Conservation (phyloP, 148 eudicot genomes). For the Chenopodium suecicum region DNA sequence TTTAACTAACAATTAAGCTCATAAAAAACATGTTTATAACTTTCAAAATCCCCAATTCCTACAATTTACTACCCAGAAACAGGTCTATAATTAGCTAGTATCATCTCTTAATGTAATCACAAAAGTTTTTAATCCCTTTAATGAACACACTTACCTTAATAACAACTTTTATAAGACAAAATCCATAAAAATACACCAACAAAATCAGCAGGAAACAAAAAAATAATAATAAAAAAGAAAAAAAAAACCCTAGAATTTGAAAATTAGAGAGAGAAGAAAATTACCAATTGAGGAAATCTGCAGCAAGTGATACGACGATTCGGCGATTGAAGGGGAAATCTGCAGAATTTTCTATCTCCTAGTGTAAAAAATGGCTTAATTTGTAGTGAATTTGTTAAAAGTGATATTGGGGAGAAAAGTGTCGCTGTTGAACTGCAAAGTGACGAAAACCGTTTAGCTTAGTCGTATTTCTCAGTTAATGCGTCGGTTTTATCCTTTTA, state of each 20-base stretch:
- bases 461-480: too few relatives aligned
- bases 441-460: neutral
- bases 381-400: neutral
- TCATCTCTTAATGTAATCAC: neutral
- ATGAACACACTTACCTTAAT: neutral
- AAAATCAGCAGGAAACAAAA: neutral
- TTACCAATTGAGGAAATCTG: neutral
- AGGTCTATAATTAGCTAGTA: neutral
- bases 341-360: too few relatives aligned
- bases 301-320: neutral
- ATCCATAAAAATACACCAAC: neutral
- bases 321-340: neutral
- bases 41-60: neutral
- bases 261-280: neutral
- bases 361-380: neutral
- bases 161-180: neutral
- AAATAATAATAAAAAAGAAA: neutral
- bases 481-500: too few relatives aligned
- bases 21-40: neutral
- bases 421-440: neutral
- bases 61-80: neutral
- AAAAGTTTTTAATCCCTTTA: neutral
- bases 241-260: conserved; percentile 6
- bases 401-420: neutral
- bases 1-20: neutral